Base-by-base conservation (phyloP, 2,329 filamentous ascomycete species). In the Pseudogymnoascus sp. region DNA sequence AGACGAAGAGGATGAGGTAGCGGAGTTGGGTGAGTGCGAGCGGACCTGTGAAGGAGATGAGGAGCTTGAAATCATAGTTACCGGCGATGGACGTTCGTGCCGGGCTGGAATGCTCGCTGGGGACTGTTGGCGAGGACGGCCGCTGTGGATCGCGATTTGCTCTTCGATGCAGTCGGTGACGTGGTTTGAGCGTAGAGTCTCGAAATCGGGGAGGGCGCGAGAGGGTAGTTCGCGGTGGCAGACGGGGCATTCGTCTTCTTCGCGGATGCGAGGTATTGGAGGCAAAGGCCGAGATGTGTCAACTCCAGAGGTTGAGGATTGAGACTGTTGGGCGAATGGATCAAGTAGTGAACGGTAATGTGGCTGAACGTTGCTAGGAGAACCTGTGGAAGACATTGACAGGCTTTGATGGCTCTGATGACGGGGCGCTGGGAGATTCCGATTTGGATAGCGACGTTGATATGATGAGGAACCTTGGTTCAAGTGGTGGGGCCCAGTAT, bases 241-340 rank as follows among this genome's bases (percentile, higher is more conserved):
- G 49, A 92, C 82, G 0, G 89, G 89, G 65, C 90, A 93, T 69
- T 91, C 87, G 70, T 92, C 89, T 70, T 92, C 89, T 71, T 92
- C 90, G 5, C 80, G 78, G 69, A 83, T 79, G 62, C 81, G 83
- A 1, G 63, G 68, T 23, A 66, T 62, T 45, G 62, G 63, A 14
- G 69, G 65, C 6, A 68, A 64, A 19, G 66, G 64, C 14, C 66
- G 62, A 14, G 37, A 29, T 21, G 31, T 39, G 41, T 39, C 31
- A 6, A 33, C 29, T 21, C 49, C 49, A 8, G 49, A 33, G 49
- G 5, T 14, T 55, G 49, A 33, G 59, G 38, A 21, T 35, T 49
- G 59, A 7, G 35, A 23, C 49, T 35, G 64, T 2, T 39, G 61
- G 23, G 55, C n/a, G 12, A 31, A 41, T 11, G 41, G 38, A 43